phyloP scores from a whole-genome alignment of 2,329 filamentous ascomycete genomes.

The Exserohilum turcica region DNA sequence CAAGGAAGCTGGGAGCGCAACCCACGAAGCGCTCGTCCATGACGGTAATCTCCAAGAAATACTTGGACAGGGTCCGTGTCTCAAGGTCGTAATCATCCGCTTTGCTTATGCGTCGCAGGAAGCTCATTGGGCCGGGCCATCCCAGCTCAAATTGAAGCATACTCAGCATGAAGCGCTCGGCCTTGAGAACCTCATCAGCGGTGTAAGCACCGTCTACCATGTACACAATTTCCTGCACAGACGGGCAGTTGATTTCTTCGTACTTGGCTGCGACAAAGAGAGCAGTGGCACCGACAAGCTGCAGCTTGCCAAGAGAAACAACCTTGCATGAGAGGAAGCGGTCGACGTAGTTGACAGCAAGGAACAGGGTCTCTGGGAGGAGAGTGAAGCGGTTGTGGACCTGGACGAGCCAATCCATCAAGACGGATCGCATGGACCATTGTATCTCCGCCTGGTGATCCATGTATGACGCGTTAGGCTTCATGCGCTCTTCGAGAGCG shows the following conservation, averaged over 20 bases:
- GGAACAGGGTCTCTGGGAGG: conserved; percentile 91
- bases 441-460: conserved; percentile 95
- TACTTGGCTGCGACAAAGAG: conserved; percentile 97
- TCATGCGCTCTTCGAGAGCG: conserved; percentile 82
- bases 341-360: conserved; percentile 96
- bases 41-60: conserved; percentile 93
- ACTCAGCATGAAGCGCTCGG: conserved; percentile 96
- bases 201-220: conserved; percentile 96
- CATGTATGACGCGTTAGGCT: conserved; percentile 94
- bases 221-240: conserved; percentile 92
- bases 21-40: conserved; percentile 98
- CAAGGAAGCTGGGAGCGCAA: conserved; percentile 85
- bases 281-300: conserved; percentile 93
- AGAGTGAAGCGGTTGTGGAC: conserved; percentile 91
- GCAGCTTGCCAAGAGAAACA: conserved; percentile 91
- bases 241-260: conserved; percentile 97
- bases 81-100: conserved; percentile 97
- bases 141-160: conserved; percentile 96
- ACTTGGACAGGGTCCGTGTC: conserved; percentile 93
- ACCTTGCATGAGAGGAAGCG: conserved; percentile 94
- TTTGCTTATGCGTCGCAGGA: conserved; percentile 94
- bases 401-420: conserved; percentile 98
- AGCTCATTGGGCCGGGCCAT: conserved; percentile 99
- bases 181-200: conserved; percentile 91
- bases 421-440: conserved; percentile 96